Evolutionary conservation across 129 eudicot species (phyloP), one percentile per base, ranked within the genome.

Genomic region (Gnaphalium uliginosum): DNA sequence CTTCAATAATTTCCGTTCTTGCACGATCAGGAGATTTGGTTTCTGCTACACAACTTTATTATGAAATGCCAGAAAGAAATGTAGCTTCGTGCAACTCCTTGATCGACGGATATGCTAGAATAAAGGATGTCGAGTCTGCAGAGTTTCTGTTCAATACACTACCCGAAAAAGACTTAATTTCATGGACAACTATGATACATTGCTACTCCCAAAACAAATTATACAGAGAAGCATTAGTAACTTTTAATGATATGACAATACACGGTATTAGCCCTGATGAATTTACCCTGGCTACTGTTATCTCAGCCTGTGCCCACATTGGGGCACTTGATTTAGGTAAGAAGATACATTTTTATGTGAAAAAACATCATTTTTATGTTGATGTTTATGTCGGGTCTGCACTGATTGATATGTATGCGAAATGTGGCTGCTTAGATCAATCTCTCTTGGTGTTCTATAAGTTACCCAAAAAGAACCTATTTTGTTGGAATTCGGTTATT

Each of bases 111-210:
- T 88, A 84, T 78, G 86, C 88, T 10, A 85, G 85, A 78, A 62
- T 78, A 7, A 87, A 87, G 65, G 89, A 90, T 59, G 81, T 93
- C 26, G 87, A 69, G 32, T 84, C 89, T 43, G 91, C 94, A 13
- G 87, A 88, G 83, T 64, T 62, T 29, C 77, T 90, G 66, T 93
- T 93, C 59, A 53, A 33, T 22, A 72, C 60, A 29, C 88, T 88
- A 90, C 81, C 78, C 6, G 17, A 39, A 9, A 88, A 84, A 79
- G 92, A 93, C 73, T 81, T 90, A n/a, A 86, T 93, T 67, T 84
- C 98, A 26, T 93, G 98, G 98, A 93, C 98, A 8, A 88, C 89
- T 32, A 93, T 93, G 96, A 88, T 88, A 35, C 85, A 75, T 32
- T 87, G 86, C 56, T 93, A 93, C 76, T 79, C 89, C 4, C 90